Percentiles rank a stretch among this genome's conserved stretches.
Evolutionary conservation across 192 early-diverging fungal genomes (phyloP).

Genomic region (Allomyces macrogynus): DNA sequence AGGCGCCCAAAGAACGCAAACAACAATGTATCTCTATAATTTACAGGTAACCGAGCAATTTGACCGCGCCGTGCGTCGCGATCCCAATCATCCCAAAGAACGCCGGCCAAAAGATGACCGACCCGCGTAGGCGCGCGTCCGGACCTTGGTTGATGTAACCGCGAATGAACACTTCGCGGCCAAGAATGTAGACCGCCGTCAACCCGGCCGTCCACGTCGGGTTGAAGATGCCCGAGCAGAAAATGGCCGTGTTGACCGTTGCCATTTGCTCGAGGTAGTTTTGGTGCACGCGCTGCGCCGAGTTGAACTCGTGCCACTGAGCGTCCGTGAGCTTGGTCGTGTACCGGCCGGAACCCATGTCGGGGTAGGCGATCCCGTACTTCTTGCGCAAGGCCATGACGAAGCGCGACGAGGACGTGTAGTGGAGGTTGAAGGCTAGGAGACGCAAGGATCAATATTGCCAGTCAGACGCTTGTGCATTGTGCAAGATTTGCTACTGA

Average conservation of each 20-base stretch:
- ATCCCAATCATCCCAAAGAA: slow-evolving; percentile 9
- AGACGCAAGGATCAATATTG: too few species aligned
- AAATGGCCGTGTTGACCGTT: slow-evolving; percentile 9
- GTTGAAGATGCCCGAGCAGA: slow-evolving; percentile 17
- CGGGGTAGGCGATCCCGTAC: slow-evolving; percentile 19
- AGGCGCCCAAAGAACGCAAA: background rate
- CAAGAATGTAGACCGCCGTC: slow-evolving; percentile 15
- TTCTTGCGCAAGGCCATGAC: slow-evolving; percentile 17
- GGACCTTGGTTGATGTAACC: slow-evolving; percentile 13
- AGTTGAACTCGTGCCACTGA: slow-evolving; percentile 25
- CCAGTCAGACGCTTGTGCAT: too few species aligned
- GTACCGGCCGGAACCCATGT: slow-evolving; percentile 19
- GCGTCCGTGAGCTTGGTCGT: slow-evolving; percentile 23
- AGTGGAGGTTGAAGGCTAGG: slow-evolving; percentile 8
- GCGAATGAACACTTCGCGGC: slow-evolving; percentile 11
- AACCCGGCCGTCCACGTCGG: slow-evolving; percentile 13
- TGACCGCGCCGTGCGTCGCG: slow-evolving; percentile 10
- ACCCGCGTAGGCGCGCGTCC: slow-evolving; percentile 13
- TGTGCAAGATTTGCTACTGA: too few species aligned
- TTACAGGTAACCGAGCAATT: slow-evolving; percentile 1
- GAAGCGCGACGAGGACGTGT: slow-evolving; percentile 1
- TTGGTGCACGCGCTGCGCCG: slow-evolving; percentile 22
- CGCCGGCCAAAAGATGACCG: slow-evolving; percentile 4
- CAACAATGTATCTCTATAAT: background rate
- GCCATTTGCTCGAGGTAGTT: slow-evolving; percentile 22